Evolutionary conservation across 352 stramenopile species (phyloP), one percentile per base, ranked within the genome.

Genomic region (Phytopythium kandeliae): DNA sequence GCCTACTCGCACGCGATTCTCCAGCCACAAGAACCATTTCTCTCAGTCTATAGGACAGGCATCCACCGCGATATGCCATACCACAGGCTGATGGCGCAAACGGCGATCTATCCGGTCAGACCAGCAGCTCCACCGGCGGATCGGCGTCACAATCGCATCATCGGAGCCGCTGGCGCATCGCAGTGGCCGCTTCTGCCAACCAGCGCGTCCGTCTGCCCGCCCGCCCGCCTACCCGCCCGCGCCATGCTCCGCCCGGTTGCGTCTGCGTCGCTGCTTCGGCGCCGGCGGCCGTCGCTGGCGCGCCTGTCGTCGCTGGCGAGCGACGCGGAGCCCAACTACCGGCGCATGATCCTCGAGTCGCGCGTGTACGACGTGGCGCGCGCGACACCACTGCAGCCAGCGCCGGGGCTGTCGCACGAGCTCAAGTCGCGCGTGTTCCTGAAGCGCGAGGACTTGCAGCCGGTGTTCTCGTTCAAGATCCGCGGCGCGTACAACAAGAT

Each of bases 401-500:
- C 83, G 40, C 65, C 78, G 6, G 63, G 65, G 21, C 67, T 95
- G 35, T 92, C 82, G 3, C 67, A 86, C 37, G 68, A 62, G 48
- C 67, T 94, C 26, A 70, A 89, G 63, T 92, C 95, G 63, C 74
- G 69, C 53, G 76, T 96, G 36, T 66, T 77, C 57, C 82, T 98
- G 31, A 98, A 99, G 86, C 77, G 96, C 51, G 96, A 99, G 74
- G 97, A 99, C 71, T 78, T 96, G 48, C 96, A 99, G 74, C 96
- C 96, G 36, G 96, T 99, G 26, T 98, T 98, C 67, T 98, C 92
- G 51, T 99, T 99, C 82, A 99, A 99, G 82, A 96, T 99, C 60
- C 89, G 96, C 45, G 97, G 97, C 49, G 96, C 96, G 1, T 99
- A 99, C 87, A 99, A 99, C 82, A 98, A 98, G 74, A 98, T 99